phyloP scores from a whole-genome alignment of 139 green algal species.

The Coelastrella sp. region DNA sequence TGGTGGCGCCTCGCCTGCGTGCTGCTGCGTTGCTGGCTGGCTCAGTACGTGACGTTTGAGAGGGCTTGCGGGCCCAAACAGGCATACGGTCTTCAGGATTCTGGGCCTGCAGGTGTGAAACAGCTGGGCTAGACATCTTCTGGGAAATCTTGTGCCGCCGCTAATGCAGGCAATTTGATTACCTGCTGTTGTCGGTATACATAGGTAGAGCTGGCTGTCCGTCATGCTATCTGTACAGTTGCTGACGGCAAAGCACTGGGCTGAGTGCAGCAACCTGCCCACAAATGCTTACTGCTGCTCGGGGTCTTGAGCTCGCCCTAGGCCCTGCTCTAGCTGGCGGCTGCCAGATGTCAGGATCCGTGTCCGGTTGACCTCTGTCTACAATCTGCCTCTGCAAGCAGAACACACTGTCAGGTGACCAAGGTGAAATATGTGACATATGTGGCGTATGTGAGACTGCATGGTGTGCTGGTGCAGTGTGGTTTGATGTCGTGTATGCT shows the following conservation, averaged over 20 bases:
- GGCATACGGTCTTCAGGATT: slow-evolving; percentile 50
- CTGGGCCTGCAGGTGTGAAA: not conserved
- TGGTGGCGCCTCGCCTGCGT: slow-evolving; percentile 25
- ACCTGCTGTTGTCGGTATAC: not conserved
- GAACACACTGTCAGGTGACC: not conserved
- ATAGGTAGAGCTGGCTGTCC: not conserved
- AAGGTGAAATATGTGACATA: not conserved
- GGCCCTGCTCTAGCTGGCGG: slow-evolving; percentile 31
- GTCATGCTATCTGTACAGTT: too few species aligned
- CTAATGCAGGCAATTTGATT: too few species aligned
- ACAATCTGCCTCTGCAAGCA: not conserved
- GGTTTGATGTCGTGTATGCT: not conserved
- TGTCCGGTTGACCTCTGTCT: slow-evolving; percentile 9
- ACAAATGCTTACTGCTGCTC: not conserved
- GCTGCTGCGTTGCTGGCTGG: not conserved
- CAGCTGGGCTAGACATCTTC: too few species aligned
- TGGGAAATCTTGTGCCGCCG: too few species aligned
- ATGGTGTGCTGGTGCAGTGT: too few species aligned
- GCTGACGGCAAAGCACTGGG: too few species aligned
- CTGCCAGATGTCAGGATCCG: slow-evolving; percentile 37
- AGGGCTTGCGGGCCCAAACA: slow-evolving; percentile 23
- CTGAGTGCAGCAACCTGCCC: too few species aligned
- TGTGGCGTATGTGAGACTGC: too few species aligned
- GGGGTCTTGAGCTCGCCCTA: not conserved
- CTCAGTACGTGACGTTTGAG: not conserved